Evolutionary conservation across 1,139 yeast species (phyloP), one percentile per base, ranked within the genome.

Genomic region (Yarrowia galli): DNA sequence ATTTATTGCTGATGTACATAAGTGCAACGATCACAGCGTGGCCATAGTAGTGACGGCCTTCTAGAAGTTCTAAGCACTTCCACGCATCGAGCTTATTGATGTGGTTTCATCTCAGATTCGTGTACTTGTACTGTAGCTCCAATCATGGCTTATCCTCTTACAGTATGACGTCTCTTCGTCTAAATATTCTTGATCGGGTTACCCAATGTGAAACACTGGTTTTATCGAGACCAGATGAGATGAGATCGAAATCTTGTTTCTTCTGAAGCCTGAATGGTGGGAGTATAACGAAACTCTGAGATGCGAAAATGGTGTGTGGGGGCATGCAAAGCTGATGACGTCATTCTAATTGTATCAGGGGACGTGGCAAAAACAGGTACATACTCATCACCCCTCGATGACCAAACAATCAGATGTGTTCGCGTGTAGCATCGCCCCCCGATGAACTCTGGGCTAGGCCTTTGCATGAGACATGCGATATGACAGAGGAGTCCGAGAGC

Each of bases 181-280:
- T 18, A 18, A 8, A 10, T 12, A 32, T 32, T 49, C 40, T 18
- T 0, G 15, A 49, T 49, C 40, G n/a, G 40, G 56, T 13, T 32
- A 6, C 6, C 42, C 25, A 15, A 16, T 51, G 32, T 28, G 42
- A 51, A 35, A 51, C 58, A 49, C 23, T 20, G 35, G 20, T 3
- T n/a, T 20, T 18, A 18, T 49, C 40, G 28, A n/a, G 5, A 25
- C 36, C 36, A 15, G 18, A 32, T 10, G 36, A 49, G 56, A 49
- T 49, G 40, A 49, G 25, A 49, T 49, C 56, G 40, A 49, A 49
- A 49, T 32, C 40, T 49, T 32, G 56, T 32, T 49, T 46, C 32
- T 48, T 23, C 12, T 10, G 6, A 18, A 3, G 40, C 15, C 54
- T 13, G 28, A 49, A 32, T 49, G 38, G 40, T 5, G 54, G 36